phyloP scores from a whole-genome alignment of 2,329 filamentous ascomycete species.

The Epichloe gansuensis region DNA sequence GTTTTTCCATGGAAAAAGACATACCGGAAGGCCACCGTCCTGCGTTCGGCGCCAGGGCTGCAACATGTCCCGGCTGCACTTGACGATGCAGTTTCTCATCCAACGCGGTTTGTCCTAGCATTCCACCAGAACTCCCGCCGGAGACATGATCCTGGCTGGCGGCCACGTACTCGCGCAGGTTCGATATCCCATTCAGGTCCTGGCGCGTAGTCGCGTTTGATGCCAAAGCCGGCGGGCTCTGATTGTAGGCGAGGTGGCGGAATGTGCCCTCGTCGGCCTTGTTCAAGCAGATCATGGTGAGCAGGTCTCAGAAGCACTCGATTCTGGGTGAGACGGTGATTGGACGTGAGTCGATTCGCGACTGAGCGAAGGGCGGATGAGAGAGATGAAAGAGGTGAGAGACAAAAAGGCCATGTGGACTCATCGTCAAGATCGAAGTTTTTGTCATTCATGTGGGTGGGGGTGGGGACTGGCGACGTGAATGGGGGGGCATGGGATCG shows the following conservation, averaged over 20 bases:
- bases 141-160: conserved; percentile 22
- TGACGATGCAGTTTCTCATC: conserved; percentile 16
- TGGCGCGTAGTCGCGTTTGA: conserved; percentile 38
- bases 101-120: conserved; percentile 9
- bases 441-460: too few species aligned
- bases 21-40: conserved; percentile 15
- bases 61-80: neutral
- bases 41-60: conserved; percentile 11
- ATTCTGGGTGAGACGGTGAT: too few species aligned
- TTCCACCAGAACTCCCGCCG: conserved; percentile 13
- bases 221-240: conserved; percentile 37
- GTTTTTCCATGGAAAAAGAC: neutral
- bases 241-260: conserved; percentile 39
- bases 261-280: conserved; percentile 38
- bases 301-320: too few species aligned
- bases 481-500: too few species aligned
- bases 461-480: too few species aligned
- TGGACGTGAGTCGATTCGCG: too few species aligned
- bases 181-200: conserved; percentile 43
- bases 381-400: too few species aligned
- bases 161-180: conserved; percentile 32
- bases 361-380: too few species aligned
- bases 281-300: conserved; percentile 41
- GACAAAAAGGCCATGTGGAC: too few species aligned
- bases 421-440: too few species aligned